phyloP scores from a whole-genome alignment of 2,329 filamentous ascomycete genomes.

The Penicillium aurantiogriseum region DNA sequence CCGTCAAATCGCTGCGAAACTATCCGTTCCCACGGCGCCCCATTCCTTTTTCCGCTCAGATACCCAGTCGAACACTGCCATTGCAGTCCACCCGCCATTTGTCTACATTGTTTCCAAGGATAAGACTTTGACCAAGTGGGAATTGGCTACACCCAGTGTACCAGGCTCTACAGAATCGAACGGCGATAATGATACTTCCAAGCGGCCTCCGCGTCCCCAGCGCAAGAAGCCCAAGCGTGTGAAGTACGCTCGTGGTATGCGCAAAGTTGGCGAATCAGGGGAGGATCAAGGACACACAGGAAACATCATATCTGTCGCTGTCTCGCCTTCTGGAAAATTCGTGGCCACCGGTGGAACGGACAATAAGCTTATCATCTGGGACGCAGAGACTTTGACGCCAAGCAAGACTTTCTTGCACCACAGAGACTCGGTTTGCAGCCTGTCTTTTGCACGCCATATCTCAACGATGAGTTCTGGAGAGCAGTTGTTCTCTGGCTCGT shows the following conservation, averaged over 20 bases:
- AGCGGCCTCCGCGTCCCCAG: constrained; percentile 55
- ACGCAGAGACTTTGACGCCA: constrained; percentile 73
- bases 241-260: constrained; percentile 50
- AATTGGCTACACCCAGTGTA: constrained; percentile 57
- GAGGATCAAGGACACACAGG: constrained; percentile 71
- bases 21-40: constrained; percentile 66
- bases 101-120: constrained; percentile 90
- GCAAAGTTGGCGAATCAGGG: constrained; percentile 38
- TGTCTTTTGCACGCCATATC: constrained; percentile 81
- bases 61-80: constrained; percentile 72
- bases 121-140: constrained; percentile 82
- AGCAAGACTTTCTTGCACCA: constrained; percentile 87
- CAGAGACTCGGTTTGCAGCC: constrained; percentile 77
- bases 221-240: constrained; percentile 47
- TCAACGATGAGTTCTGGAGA: constrained; percentile 58
- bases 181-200: constrained; percentile 61
- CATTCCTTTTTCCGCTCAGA: constrained; percentile 76
- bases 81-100: constrained; percentile 75
- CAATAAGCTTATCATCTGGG: constrained; percentile 81
- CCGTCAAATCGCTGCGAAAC: constrained; percentile 69
- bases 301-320: constrained; percentile 78
- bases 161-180: constrained; percentile 49
- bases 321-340: constrained; percentile 84
- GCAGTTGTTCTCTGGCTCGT: constrained; percentile 86
- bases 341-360: constrained; percentile 88